Conservation (phyloP, 805 yeast genomes). For the Monosporozyma servazzii region DNA sequence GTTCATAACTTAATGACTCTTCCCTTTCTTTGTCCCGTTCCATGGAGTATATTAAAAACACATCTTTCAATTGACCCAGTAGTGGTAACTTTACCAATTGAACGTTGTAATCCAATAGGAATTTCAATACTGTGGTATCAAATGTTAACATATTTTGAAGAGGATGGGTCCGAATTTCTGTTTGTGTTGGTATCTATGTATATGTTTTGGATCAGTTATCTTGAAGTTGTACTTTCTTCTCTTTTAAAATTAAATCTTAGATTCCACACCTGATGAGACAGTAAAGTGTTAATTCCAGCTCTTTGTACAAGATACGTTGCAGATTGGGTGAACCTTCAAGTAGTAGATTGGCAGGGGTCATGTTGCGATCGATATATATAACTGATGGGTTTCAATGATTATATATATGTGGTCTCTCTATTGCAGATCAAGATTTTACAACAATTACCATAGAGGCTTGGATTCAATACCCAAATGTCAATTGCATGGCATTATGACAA, state of each 20-base stretch:
- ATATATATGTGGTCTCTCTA: too few species aligned
- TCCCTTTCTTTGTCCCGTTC: neutral
- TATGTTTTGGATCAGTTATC: neutral
- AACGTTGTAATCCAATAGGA: constrained; percentile 18
- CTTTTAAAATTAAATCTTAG: neutral
- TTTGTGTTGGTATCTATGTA: neutral
- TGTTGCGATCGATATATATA: too few species aligned
- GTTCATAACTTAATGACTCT: neutral
- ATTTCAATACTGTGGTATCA: constrained; percentile 6
- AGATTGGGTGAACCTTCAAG: neutral
- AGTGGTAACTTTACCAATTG: constrained; percentile 17
- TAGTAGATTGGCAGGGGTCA: neutral
- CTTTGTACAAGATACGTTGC: neutral
- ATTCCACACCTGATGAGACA: neutral
- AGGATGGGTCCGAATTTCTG: neutral
- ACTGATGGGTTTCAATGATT: too few species aligned
- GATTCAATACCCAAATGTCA: neutral
- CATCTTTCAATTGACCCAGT: constrained; percentile 19
- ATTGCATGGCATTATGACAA: too few species aligned
- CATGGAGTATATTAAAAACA: constrained; percentile 7
- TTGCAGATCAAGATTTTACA: too few species aligned
- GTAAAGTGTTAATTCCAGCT: too few species aligned
- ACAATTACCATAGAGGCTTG: too few species aligned
- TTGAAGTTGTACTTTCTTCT: neutral
- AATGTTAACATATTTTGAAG: neutral